Evolutionary conservation across 1,284 basidiomycete genomes (phyloP).

Genomic region (Vanrija pseudolonga): DNA sequence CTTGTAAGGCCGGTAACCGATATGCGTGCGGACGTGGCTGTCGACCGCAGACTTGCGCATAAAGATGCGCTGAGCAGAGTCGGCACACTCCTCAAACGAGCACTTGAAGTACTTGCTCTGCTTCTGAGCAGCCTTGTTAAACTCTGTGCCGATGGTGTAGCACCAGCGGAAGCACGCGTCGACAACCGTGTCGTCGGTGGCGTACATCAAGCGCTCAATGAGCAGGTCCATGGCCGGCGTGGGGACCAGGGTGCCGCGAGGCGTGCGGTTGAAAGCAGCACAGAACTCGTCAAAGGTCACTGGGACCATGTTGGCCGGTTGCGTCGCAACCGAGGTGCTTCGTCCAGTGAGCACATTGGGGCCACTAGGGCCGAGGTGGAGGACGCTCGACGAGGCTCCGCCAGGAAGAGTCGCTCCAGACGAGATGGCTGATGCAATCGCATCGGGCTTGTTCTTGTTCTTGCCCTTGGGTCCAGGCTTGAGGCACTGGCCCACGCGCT

Average conservation of each 20-base stretch:
- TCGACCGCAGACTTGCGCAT: slow-evolving; percentile 21
- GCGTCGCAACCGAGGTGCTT: no score
- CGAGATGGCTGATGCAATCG: no score
- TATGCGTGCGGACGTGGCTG: slow-evolving; percentile 19
- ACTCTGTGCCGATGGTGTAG: slow-evolving; percentile 17
- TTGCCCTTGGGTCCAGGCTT: slow-evolving; percentile 29
- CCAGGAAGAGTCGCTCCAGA: no score
- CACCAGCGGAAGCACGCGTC: slow-evolving; percentile 21
- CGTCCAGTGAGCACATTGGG: no score
- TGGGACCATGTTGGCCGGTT: slow-evolving; percentile 3
- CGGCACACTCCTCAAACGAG: slow-evolving; percentile 19
- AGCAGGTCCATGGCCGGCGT: slow-evolving; percentile 12
- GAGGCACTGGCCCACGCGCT: slow-evolving; percentile 25
- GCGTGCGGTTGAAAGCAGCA: slow-evolving; percentile 7
- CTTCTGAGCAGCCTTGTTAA: slow-evolving; percentile 17
- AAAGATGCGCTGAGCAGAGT: slow-evolving; percentile 8
- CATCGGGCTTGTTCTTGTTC: slow-evolving; percentile 4
- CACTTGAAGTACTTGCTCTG: slow-evolving; percentile 22
- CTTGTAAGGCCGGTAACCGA: slow-evolving; percentile 18
- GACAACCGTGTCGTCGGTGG: slow-evolving; percentile 11
- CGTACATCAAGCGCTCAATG: slow-evolving; percentile 19
- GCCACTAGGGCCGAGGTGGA: no score
- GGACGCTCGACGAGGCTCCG: no score
- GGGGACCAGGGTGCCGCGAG: slow-evolving; percentile 11
- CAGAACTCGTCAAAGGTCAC: slow-evolving; percentile 18